Base-by-base conservation (phyloP, 306 rosid species). In the Astragalus membranaceus region DNA sequence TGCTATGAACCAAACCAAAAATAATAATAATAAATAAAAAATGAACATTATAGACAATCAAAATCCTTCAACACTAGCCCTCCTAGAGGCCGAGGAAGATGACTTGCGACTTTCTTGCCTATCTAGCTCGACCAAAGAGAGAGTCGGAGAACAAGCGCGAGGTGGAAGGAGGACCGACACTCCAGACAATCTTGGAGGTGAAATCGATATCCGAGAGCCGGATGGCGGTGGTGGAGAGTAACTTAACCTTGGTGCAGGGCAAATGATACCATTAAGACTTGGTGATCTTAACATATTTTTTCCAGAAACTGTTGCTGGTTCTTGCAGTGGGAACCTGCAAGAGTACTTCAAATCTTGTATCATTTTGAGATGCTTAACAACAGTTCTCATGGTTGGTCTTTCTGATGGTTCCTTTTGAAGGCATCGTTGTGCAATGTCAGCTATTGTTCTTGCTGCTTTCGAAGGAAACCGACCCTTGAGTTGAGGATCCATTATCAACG, bases 111-210 rank as follows among this genome's bases (percentile, higher is more conserved):
- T 62, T 62, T 41, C 67, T 17, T 62, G 67, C 50, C 67, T 62
- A 5, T 62, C 51, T 10, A 62, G 50, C 51, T 62, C 50, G 15
- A 16, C 67, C 17, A 41, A 62, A 62, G 43, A 62, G 5, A 62
- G 51, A 32, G 33, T 62, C 3, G 51, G 39, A 60, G 67, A 41
- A 41, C 26, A 62, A 0, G 67, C 67, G 0, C 6, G 67, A 17
- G 33, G 67, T 0, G 67, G 67, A 62, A 62, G 67, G 43, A 39
- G 67, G 20, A 62, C 10, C 0, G 67, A 6, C 51, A 62, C 51
- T 62, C 50, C 67, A n/a, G 67, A 39, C 67, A 48, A 62, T 62
- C 67, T 62, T 62, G 67, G 67, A 39, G 67, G 67, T 1, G 51
- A 62, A 10, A 62, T 48, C 10, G 67, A 62, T 41, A 62, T 13